phyloP scores from a whole-genome alignment of 73 alveolate genomes.

The Paramecium biaurelia region DNA sequence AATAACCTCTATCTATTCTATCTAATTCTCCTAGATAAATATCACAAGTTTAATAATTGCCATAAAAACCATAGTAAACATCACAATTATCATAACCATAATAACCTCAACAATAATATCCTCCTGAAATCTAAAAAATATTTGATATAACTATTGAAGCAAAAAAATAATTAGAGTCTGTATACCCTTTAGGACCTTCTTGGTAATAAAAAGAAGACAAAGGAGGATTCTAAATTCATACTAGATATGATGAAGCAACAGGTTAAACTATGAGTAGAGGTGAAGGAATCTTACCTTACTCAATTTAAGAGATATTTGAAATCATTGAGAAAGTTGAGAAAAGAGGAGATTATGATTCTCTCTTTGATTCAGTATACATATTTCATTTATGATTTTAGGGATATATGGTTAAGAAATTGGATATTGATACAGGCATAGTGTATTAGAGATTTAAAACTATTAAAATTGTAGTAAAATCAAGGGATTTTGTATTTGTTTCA shows the following conservation, averaged over 20 bases:
- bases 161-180: background rate
- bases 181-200: background rate
- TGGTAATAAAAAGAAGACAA: background rate
- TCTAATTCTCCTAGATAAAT: background rate
- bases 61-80: background rate
- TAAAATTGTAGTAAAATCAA: conserved; percentile 25
- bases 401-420: background rate
- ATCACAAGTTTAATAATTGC: background rate
- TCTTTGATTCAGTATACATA: conserved; percentile 2
- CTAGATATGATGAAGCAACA: conserved; percentile 9
- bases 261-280: conserved; percentile 42
- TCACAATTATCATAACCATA: background rate
- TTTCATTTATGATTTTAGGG: conserved; percentile 26
- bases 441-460: conserved; percentile 26
- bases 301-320: background rate
- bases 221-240: background rate
- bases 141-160: conserved; percentile 17
- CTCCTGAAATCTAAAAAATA: background rate
- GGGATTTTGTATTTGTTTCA: conserved; percentile 1
- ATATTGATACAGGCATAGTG: background rate
- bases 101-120: background rate
- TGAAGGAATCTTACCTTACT: conserved; percentile 24
- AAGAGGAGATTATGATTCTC: conserved; percentile 43
- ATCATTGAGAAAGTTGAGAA: conserved; percentile 29
- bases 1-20: background rate